Conservation (phyloP, 140 eudicot species). For the Eryngium alpinum region DNA sequence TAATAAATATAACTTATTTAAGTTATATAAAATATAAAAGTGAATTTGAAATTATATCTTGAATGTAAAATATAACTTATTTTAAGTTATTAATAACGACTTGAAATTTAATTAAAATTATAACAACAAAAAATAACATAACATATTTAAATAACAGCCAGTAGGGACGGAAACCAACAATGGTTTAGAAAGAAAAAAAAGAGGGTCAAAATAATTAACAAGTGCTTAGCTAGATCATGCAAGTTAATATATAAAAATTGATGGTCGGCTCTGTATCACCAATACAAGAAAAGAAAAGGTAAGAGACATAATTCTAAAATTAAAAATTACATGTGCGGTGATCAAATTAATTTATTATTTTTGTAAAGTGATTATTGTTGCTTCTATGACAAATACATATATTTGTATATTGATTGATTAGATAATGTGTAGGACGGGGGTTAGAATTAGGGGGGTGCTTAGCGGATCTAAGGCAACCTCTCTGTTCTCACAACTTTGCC, state of each 20-base stretch:
- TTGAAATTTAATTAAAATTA: too few relatives aligned
- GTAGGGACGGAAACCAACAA: too few relatives aligned
- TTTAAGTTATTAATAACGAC: too few relatives aligned
- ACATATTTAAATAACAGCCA: too few relatives aligned
- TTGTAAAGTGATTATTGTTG: neutral
- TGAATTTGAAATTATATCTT: too few relatives aligned
- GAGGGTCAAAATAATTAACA: neutral
- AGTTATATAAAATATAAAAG: too few relatives aligned
- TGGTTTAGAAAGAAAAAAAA: neutral
- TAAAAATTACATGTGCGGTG: neutral
- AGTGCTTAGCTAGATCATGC: neutral
- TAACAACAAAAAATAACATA: too few relatives aligned
- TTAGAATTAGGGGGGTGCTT: neutral
- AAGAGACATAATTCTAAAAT: neutral
- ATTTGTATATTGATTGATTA: neutral
- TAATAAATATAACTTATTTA: too few relatives aligned
- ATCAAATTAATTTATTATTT: neutral
- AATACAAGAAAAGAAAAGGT: neutral
- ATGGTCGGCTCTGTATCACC: slow-evolving; percentile 5
- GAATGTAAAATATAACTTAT: too few relatives aligned
- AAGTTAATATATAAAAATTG: neutral
- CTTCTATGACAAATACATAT: slow-evolving; percentile 3
- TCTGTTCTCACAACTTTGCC: slow-evolving; percentile 12
- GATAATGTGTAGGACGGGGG: neutral
- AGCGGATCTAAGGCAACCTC: neutral